Evolutionary conservation across 345 rosid genomes (phyloP), one percentile per base, ranked within the genome.

Genomic region (Brassica cretica): DNA sequence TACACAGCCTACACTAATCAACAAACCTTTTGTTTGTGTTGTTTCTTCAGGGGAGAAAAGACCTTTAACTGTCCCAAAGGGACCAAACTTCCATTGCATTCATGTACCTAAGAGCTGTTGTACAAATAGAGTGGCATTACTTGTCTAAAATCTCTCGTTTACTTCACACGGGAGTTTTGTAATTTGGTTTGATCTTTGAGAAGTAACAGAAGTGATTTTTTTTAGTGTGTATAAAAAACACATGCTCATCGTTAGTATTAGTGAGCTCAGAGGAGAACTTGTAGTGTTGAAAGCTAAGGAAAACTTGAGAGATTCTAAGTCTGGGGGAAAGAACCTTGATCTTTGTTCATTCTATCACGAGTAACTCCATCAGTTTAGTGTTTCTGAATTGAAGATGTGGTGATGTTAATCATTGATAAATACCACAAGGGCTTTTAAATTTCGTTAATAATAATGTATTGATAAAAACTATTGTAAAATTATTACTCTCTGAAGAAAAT

Each of bases 41-140:
- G 19, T 83, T 79, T 39, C 81, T 27, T 83, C 86, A 72, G 76
- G 75, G 7, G 78, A 71, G 76, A 90, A 83, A 76, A 83, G 78
- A 83, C 75, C 60, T 41, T 63, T 74, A 75, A 84, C 85, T 63
- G 72, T 75, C 0, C 87, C 90, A 51, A 91, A 82, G 70, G 92
- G 90, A 65, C 97, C 95, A 58, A 82, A 85, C 63, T 88, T 92
- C 72, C 92, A 84, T 72, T 69, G 64, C 8, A 68, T 89, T 62
- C 95, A 89, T 67, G 44, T 67, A 11, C 97, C 98, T 2, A 91
- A 85, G 84, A 89, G 88, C 88, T 90, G 11, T 37, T 37, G 94
- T 85, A 82, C 84, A 29, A 82, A 82, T 71, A 86, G 82, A 83
- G 63, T 64, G 60, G 76, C 82, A 35, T 72, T 51, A 11, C 35